Percentiles rank a stretch among this genome's conserved stretches.
These are phyloP conservation scores for Musa troglodytarum DNA, from an alignment of 176 grass and related monocot genomes.

Conservation along the genomic window DNA sequence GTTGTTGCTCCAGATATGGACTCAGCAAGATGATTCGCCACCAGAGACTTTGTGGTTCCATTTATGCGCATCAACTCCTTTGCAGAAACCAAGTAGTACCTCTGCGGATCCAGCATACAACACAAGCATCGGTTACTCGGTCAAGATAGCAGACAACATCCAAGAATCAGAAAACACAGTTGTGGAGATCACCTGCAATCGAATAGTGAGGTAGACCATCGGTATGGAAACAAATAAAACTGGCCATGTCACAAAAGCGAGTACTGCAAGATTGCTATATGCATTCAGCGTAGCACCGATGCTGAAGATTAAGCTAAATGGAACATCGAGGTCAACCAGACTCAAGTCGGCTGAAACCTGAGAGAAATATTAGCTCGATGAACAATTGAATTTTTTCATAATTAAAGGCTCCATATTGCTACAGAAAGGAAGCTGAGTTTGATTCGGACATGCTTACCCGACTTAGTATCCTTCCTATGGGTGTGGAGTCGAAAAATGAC, in stretches of 20 bases:
- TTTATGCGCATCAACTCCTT: constrained; percentile 97
- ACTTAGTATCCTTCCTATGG: constrained; percentile 84
- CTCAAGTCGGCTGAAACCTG: constrained; percentile 89
- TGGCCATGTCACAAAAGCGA: constrained; percentile 88
- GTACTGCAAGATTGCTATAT: constrained; percentile 69
- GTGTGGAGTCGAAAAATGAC: constrained; percentile 91
- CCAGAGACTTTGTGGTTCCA: constrained; percentile 83
- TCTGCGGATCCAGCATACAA: constrained; percentile 36
- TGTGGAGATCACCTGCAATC: constrained; percentile 47
- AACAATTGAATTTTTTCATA: not conserved
- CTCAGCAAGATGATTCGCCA: constrained; percentile 83
- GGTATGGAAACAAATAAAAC: constrained; percentile 66
- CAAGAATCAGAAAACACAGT: too few relatives aligned
- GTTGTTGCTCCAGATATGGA: constrained; percentile 72
- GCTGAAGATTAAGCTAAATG: constrained; percentile 54
- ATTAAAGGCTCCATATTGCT: not conserved
- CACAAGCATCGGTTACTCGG: not conserved
- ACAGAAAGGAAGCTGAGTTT: constrained; percentile 6
- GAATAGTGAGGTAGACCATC: constrained; percentile 55
- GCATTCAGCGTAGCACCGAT: constrained; percentile 45
- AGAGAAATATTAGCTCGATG: constrained; percentile 1
- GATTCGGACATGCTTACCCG: constrained; percentile 45
- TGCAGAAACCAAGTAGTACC: constrained; percentile 73
- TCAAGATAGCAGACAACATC: not conserved
- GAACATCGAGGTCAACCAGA: constrained; percentile 84